Evolutionary conservation across 352 stramenopile species (phyloP), one percentile per base, ranked within the genome.

Genomic region (Globisporangium heterothallicum): DNA sequence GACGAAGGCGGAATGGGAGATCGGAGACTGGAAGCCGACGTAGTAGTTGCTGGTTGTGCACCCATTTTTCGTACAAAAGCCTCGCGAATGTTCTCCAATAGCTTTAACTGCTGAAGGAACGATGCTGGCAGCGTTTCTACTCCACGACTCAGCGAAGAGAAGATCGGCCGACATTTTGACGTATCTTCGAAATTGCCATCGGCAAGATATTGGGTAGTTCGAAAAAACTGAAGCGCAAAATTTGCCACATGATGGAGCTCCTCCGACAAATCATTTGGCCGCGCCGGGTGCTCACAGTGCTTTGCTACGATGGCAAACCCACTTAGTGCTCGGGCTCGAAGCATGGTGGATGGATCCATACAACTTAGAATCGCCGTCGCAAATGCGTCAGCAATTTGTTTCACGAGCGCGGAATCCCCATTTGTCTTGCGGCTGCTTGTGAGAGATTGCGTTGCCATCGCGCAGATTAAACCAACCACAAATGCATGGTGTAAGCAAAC

Each of bases 401-500:
- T 89, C 6, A 88, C 75, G 5, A 88, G 51, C 14, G 66, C 59
- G 1, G 75, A 87, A 30, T 92, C 81, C 7, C 72, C 73, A 27
- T 56, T 50, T 1, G 70, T 78, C 59, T 78, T 78, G 22, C 67
- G 72, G 35, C 76, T 86, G 24, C 71, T 88, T 18, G 62, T 86
- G 12, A 91, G 60, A n/a, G 84, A 72, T 38, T 92, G 81, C 2
- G 78, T 85, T 14, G 78, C 66, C 72, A 90, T 87, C 1, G 78
- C 83, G 53, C 77, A 90, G 34, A 94, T 72, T 19, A 94, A 53
- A 35, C 79, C 82, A 50, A 88, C 70, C 6, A 94, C 78, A 51
- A 78, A 89, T 3, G 81, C 75, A 41, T 94, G 84, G 36, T 94
- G 84, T 1, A 94, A 63, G 27, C 79, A 88, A 2, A 89, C 81